Conservation (phyloP, 2,329 filamentous ascomycete genomes). For the Penicillium aurantiogriseum region DNA sequence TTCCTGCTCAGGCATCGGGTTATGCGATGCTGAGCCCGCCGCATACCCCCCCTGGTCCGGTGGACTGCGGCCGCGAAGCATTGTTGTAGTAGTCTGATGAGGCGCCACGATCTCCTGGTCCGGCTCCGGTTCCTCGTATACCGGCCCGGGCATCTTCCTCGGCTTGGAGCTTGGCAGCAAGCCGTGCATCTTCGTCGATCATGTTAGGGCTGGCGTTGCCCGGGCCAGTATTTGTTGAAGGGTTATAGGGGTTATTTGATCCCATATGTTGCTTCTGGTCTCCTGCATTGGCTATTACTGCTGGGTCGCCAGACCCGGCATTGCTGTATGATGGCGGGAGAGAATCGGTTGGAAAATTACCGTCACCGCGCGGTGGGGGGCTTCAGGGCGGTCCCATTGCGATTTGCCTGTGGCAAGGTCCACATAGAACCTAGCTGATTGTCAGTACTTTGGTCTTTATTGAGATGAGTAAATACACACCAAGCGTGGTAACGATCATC, state of each 20-base stretch:
- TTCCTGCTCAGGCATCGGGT: slow-evolving; percentile 35
- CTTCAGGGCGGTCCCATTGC: slow-evolving; percentile 82
- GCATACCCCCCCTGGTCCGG: slow-evolving; percentile 9
- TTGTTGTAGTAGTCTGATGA: slow-evolving; percentile 50
- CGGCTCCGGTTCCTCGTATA: slow-evolving; percentile 13
- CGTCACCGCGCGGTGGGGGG: slow-evolving; percentile 50
- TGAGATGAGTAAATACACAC: slow-evolving; percentile 39
- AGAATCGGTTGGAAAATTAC: slow-evolving; percentile 44
- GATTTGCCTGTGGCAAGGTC: slow-evolving; percentile 85
- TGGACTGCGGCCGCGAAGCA: slow-evolving; percentile 17
- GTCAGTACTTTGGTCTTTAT: background rate
- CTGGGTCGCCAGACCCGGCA: slow-evolving; percentile 46
- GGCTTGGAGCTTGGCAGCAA: slow-evolving; percentile 76
- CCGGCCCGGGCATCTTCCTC: slow-evolving; percentile 70
- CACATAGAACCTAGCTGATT: slow-evolving; percentile 72
- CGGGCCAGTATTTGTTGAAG: slow-evolving; percentile 6
- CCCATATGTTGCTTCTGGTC: slow-evolving; percentile 52
- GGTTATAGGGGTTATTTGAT: slow-evolving; percentile 71
- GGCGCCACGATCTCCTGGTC: slow-evolving; percentile 33
- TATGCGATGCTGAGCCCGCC: slow-evolving; percentile 11
- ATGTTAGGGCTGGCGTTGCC: slow-evolving; percentile 23
- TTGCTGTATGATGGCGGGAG: slow-evolving; percentile 60
- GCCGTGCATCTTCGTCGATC: slow-evolving; percentile 65
- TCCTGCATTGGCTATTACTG: slow-evolving; percentile 33
- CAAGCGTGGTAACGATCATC: slow-evolving; percentile 88